These are phyloP conservation scores for Pestalotiopsis sp. DNA, from an alignment of 2,329 filamentous ascomycete genomes.

Conservation along the genomic window DNA sequence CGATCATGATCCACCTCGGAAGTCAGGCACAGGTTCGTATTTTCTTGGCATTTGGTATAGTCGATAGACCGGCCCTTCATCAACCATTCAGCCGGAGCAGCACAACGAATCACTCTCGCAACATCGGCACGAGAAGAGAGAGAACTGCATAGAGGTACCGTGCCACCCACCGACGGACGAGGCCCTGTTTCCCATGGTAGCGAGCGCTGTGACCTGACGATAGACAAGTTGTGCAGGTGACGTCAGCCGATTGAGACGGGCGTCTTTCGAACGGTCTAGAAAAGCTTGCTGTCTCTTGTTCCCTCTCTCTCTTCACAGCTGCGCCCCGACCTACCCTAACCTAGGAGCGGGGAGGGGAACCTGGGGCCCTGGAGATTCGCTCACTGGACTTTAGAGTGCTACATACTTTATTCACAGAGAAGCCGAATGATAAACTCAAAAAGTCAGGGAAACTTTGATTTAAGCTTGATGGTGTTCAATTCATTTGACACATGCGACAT, in stretches of 20 bases:
- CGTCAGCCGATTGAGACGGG: neutral
- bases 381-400: neutral
- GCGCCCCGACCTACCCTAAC: neutral
- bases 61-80: too few relatives aligned
- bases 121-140: neutral
- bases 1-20: neutral
- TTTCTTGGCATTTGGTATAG: neutral
- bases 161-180: neutral
- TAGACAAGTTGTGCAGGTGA: neutral
- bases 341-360: neutral
- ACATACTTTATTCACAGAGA: too few relatives aligned
- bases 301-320: neutral
- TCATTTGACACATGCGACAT: neutral
- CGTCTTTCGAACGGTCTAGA: neutral
- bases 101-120: neutral
- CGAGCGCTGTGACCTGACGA: neutral
- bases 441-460: too few relatives aligned
- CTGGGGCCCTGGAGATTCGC: neutral
- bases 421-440: too few relatives aligned
- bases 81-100: too few relatives aligned
- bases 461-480: neutral
- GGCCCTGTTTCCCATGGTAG: neutral
- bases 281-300: neutral
- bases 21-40: neutral
- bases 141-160: neutral